phyloP scores from a whole-genome alignment of 768 basidiomycete species.

The Auriscalpium orientale region DNA sequence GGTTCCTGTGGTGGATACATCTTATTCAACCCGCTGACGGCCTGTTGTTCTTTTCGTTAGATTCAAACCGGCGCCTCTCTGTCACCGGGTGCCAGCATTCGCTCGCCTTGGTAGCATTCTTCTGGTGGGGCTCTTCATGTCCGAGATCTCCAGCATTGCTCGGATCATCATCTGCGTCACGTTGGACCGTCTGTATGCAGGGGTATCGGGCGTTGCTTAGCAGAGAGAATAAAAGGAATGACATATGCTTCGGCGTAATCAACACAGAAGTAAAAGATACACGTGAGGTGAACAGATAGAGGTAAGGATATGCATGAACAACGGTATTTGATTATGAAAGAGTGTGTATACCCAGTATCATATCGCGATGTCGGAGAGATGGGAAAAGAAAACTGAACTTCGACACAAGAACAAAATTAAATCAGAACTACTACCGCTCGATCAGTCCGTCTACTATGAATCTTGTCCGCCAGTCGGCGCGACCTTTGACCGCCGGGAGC shows the following conservation, averaged over 20 bases:
- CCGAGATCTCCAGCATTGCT: no score
- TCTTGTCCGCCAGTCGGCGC: constrained; percentile 14
- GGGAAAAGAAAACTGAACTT: neutral
- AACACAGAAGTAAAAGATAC: constrained; percentile 1
- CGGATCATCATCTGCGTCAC: no score
- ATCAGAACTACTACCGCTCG: neutral
- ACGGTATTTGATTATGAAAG: constrained; percentile 13
- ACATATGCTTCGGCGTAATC: constrained; percentile 5
- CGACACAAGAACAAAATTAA: neutral
- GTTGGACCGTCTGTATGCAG: no score
- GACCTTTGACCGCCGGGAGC: constrained; percentile 53
- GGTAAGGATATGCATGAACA: constrained; percentile 10
- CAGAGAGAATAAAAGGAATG: constrained; percentile 1
- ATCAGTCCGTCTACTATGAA: neutral
- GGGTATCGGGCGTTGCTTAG: no score
- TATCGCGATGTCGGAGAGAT: neutral
- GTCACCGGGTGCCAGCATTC: constrained; percentile 4
- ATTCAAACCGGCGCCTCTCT: constrained; percentile 8
- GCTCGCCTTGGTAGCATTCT: constrained; percentile 13
- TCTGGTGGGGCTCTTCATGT: neutral
- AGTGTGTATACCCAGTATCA: constrained; percentile 10
- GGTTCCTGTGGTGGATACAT: no score
- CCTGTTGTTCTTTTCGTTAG: neutral
- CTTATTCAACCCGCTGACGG: no score
- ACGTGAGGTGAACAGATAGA: constrained; percentile 7